Percentiles rank a stretch among this genome's conserved stretches.
phyloP scores from a whole-genome alignment of 805 yeast genomes.

The Cyberlindnera amylophila region DNA sequence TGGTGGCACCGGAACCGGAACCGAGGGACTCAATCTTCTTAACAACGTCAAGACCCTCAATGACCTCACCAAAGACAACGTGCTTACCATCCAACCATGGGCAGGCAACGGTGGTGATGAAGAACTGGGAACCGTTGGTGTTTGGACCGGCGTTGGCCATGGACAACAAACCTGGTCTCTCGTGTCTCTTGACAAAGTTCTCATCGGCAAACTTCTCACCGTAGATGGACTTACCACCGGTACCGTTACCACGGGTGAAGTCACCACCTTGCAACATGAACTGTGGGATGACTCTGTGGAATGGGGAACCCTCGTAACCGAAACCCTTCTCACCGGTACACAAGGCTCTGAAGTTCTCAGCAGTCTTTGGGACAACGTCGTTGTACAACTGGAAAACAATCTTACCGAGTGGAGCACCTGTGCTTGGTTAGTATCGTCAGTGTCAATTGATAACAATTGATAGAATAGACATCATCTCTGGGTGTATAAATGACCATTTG shows the following conservation, averaged over 20 bases:
- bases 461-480: too few relatives aligned
- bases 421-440: not conserved
- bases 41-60: slow-evolving; percentile 80
- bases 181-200: slow-evolving; percentile 71
- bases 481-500: too few relatives aligned
- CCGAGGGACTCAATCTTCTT: slow-evolving; percentile 81
- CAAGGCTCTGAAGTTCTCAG: slow-evolving; percentile 93
- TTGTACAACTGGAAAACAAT: slow-evolving; percentile 83
- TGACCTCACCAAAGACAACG: slow-evolving; percentile 92
- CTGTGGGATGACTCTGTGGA: slow-evolving; percentile 97
- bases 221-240: slow-evolving; percentile 93
- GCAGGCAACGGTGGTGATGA: slow-evolving; percentile 84
- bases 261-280: slow-evolving; percentile 99
- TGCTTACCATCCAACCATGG: slow-evolving; percentile 93
- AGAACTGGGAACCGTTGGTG: slow-evolving; percentile 97
- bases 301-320: slow-evolving; percentile 84
- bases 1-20: slow-evolving; percentile 69
- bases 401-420: slow-evolving; percentile 70
- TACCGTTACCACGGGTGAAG: slow-evolving; percentile 89
- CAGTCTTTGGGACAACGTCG: slow-evolving; percentile 92
- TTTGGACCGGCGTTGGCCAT: slow-evolving; percentile 99
- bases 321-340: slow-evolving; percentile 95
- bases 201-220: slow-evolving; percentile 78
- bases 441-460: too few relatives aligned
- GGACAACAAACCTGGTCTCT: slow-evolving; percentile 77